Evolutionary conservation across 352 stramenopile genomes (phyloP).

Genomic region (Phytophthora uliginosa): DNA sequence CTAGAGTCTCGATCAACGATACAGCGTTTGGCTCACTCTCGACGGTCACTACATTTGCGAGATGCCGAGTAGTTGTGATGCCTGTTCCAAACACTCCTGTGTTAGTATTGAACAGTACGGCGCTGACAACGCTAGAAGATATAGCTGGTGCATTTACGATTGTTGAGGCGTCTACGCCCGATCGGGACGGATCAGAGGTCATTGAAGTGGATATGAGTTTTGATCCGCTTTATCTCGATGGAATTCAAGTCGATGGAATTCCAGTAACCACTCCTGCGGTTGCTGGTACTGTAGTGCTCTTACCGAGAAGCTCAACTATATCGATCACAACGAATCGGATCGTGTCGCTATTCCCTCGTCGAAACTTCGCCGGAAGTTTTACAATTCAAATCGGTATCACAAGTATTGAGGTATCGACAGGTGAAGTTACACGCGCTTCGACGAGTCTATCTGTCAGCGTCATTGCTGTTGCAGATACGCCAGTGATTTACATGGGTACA

Average conservation of each 20-base stretch:
- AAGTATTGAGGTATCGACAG: slow-evolving; percentile 42
- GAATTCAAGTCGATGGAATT: slow-evolving; percentile 44
- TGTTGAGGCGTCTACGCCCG: slow-evolving; percentile 46
- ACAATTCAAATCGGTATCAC: slow-evolving; percentile 37
- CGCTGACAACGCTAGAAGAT: slow-evolving; percentile 47
- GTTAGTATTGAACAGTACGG: slow-evolving; percentile 39
- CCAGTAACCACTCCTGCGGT: slow-evolving; percentile 7
- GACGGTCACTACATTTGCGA: slow-evolving; percentile 28
- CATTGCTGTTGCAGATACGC: slow-evolving; percentile 44
- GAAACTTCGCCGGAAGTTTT: slow-evolving; percentile 53
- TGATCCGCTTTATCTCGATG: slow-evolving; percentile 40
- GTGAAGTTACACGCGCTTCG: slow-evolving; percentile 22
- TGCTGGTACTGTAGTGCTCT: slow-evolving; percentile 31
- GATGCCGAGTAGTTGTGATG: slow-evolving; percentile 44
- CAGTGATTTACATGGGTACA: slow-evolving; percentile 29
- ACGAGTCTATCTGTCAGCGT: slow-evolving; percentile 44
- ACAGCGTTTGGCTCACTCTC: slow-evolving; percentile 35
- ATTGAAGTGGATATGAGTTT: slow-evolving; percentile 52
- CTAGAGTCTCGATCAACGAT: slow-evolving; percentile 26
- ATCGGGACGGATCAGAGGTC: slow-evolving; percentile 58
- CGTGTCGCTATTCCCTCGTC: slow-evolving; percentile 41
- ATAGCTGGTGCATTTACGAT: slow-evolving; percentile 42
- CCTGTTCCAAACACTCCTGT: slow-evolving; percentile 50
- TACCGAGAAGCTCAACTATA: slow-evolving; percentile 17
- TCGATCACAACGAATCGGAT: slow-evolving; percentile 26